Conservation (phyloP, 2,329 filamentous ascomycete species). For the Pyricularia sp. region DNA sequence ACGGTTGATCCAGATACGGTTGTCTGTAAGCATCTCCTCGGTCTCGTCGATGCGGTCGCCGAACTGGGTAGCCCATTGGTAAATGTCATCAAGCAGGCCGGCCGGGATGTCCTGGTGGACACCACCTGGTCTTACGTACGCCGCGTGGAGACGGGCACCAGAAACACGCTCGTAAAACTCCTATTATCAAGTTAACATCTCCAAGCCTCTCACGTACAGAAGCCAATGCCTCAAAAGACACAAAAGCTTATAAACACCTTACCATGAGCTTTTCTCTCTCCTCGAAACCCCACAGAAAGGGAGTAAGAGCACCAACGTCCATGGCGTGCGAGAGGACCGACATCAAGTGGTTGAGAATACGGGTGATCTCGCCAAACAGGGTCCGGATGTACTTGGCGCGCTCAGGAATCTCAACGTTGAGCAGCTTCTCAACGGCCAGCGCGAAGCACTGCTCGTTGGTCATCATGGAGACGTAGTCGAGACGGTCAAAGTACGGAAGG, state of each 20-base stretch:
- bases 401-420: conserved; percentile 93
- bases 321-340: conserved; percentile 94
- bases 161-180: conserved; percentile 99
- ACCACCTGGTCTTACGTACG: conserved; percentile 92
- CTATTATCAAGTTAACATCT: conserved; percentile 32
- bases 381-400: conserved; percentile 96
- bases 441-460: conserved; percentile 98
- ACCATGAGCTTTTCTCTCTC: conserved; percentile 99
- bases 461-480: conserved; percentile 99
- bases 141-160: conserved; percentile 91
- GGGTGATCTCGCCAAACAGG: conserved; percentile 89
- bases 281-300: conserved; percentile 99
- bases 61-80: conserved; percentile 99
- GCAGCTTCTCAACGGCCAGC: conserved; percentile 91
- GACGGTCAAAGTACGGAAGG: conserved; percentile 93
- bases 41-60: conserved; percentile 98
- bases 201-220: not conserved
- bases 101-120: conserved; percentile 92
- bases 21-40: conserved; percentile 96
- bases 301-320: conserved; percentile 96
- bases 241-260: conserved; percentile 22
- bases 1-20: conserved; percentile 97
- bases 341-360: conserved; percentile 96
- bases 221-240: not conserved
- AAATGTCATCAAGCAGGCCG: conserved; percentile 94